Evolutionary conservation across 1,139 yeast genomes (phyloP).

Genomic region (Kodamaea sp.): DNA sequence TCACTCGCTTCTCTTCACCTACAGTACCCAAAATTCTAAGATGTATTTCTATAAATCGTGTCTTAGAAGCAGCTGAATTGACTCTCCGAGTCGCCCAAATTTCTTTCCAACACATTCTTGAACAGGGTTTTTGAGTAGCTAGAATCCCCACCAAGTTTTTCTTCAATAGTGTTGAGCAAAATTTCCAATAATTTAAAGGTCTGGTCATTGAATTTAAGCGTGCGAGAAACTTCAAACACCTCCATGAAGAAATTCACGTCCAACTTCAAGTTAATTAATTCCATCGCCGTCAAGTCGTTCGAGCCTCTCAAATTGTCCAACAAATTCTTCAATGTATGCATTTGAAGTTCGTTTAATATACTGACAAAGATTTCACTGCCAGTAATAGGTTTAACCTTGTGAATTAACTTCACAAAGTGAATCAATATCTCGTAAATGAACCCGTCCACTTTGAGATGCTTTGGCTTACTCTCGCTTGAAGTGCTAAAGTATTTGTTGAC

Average conservation of each 20-base stretch:
- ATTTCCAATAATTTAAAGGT: conserved; percentile 39
- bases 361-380: conserved; percentile 38
- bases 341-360: conserved; percentile 43
- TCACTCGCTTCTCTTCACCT: too few species aligned
- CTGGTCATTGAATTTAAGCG: conserved; percentile 38
- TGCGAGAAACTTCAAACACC: conserved; percentile 40
- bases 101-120: conserved; percentile 29
- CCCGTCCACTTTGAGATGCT: conserved; percentile 34
- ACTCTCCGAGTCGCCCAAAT: conserved; percentile 33
- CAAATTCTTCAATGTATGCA: conserved; percentile 34
- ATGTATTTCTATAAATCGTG: not conserved
- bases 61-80: conserved; percentile 29
- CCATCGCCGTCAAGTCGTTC: conserved; percentile 19
- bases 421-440: conserved; percentile 42
- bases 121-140: conserved; percentile 27
- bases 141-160: conserved; percentile 21
- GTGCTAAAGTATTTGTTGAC: conserved; percentile 30
- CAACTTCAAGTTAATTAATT: conserved; percentile 31
- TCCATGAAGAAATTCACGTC: conserved; percentile 44
- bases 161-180: conserved; percentile 33
- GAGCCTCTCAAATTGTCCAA: conserved; percentile 31
- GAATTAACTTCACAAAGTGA: conserved; percentile 45
- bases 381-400: conserved; percentile 45
- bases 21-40: too few species aligned
- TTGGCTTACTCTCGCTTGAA: conserved; percentile 6